Evolutionary conservation across 768 basidiomycete genomes (phyloP).

Genomic region (Mycena alexandri): DNA sequence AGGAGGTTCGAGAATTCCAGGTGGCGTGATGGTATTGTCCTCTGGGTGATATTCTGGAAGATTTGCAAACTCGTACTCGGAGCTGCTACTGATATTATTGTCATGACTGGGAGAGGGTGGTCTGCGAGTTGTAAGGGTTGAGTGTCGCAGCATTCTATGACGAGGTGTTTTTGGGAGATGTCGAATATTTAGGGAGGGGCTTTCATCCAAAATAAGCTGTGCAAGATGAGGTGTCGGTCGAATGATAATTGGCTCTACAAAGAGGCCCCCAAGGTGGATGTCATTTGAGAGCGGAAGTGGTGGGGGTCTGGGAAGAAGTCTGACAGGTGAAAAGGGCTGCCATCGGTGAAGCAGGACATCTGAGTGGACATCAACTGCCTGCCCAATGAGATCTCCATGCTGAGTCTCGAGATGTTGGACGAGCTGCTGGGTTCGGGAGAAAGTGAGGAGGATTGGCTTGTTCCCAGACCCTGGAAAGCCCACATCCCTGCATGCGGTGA

Average conservation of each 20-base stretch:
- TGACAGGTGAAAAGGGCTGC: not conserved
- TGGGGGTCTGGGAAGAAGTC: conserved; percentile 8
- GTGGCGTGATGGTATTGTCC: not conserved
- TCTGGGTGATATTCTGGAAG: not conserved
- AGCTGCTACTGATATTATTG: too few species aligned
- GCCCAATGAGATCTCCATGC: conserved; percentile 22
- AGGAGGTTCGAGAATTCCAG: not conserved
- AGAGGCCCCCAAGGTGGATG: not conserved
- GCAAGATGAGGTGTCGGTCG: conserved; percentile 1
- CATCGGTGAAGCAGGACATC: conserved; percentile 2
- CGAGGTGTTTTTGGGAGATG: not conserved
- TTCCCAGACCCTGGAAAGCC: not conserved
- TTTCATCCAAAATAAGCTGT: not conserved
- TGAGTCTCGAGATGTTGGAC: conserved; percentile 10
- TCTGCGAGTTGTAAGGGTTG: not conserved
- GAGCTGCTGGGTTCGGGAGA: conserved; percentile 10
- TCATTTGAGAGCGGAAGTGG: not conserved
- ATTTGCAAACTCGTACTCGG: conserved; percentile 18
- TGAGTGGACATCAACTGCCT: not conserved
- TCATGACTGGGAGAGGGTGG: not conserved
- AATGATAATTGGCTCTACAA: conserved; percentile 1
- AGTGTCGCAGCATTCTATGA: not conserved
- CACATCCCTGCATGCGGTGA: not conserved
- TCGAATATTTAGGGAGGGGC: not conserved
- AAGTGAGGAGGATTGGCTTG: not conserved